phyloP scores from a whole-genome alignment of 257 asterid species.

The Perilla frutescens region DNA sequence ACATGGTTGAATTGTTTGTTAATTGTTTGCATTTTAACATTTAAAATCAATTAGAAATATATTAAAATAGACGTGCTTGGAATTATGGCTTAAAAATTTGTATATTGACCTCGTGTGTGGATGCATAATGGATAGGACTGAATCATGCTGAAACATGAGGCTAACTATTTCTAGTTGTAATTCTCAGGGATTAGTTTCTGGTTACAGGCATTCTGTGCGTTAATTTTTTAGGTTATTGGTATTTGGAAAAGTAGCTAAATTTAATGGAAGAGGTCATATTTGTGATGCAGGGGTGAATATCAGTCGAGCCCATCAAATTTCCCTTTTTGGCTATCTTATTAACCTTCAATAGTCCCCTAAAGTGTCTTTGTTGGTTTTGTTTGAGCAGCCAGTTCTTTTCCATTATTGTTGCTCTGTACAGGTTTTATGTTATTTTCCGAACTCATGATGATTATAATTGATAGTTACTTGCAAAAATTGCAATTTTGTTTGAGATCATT shows the following conservation, averaged over 20 bases:
- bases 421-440: neutral
- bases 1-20: neutral
- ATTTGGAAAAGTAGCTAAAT: slow-evolving; percentile 26
- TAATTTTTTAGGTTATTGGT: neutral
- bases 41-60: neutral
- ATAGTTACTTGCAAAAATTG: neutral
- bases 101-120: neutral
- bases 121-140: neutral
- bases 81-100: neutral
- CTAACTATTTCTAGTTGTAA: neutral
- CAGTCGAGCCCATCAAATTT: slow-evolving; percentile 5
- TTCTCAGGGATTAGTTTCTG: neutral
- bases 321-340: slow-evolving; percentile 9
- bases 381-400: neutral
- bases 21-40: neutral
- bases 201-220: neutral
- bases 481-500: slow-evolving; percentile 18
- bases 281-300: slow-evolving; percentile 9
- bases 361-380: slow-evolving; percentile 22
- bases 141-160: neutral
- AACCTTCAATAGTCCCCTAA: neutral
- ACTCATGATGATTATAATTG: neutral
- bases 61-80: neutral
- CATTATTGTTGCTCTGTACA: neutral
- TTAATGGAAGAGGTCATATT: neutral